Evolutionary conservation across 1,284 basidiomycete species (phyloP).

Genomic region (Pseudomicrostroma phylloplanum): DNA sequence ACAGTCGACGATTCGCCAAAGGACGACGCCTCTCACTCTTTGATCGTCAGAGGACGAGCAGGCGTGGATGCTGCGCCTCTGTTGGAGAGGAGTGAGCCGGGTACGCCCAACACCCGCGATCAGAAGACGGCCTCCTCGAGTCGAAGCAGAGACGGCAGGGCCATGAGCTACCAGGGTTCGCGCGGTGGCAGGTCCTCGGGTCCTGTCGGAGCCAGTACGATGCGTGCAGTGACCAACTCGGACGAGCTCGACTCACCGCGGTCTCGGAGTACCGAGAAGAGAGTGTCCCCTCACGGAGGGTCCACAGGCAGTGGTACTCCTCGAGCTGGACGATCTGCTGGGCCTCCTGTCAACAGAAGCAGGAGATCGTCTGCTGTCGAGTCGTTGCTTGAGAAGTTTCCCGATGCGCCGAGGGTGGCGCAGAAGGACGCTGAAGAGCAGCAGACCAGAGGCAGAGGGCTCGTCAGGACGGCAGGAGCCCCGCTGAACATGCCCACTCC

Average conservation of each 20-base stretch:
- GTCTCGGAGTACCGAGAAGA: not conserved
- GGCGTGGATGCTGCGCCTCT: constrained; percentile 20
- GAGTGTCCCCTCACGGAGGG: not conserved
- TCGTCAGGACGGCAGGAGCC: constrained; percentile 2
- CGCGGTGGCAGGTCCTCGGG: not conserved
- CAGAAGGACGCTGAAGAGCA: not conserved
- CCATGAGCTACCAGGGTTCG: not conserved
- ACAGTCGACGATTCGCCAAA: constrained; percentile 21
- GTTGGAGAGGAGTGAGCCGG: constrained; percentile 20
- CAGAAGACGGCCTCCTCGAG: not conserved
- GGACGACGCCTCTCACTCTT: constrained; percentile 18
- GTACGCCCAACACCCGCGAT: constrained; percentile 14
- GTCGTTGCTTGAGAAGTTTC: not conserved
- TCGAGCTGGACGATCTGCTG: not conserved
- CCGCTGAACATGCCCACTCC: not conserved
- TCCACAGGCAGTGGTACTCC: not conserved
- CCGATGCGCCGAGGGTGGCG: not conserved
- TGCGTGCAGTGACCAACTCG: not conserved
- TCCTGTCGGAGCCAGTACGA: not conserved
- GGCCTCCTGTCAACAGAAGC: not conserved
- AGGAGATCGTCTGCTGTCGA: not conserved
- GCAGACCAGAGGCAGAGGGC: not conserved
- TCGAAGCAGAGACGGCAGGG: not conserved
- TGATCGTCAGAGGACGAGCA: constrained; percentile 3
- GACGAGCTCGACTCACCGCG: not conserved